Base-by-base conservation (phyloP, 1,284 basidiomycete genomes). In the Ustilago cynodontis region DNA sequence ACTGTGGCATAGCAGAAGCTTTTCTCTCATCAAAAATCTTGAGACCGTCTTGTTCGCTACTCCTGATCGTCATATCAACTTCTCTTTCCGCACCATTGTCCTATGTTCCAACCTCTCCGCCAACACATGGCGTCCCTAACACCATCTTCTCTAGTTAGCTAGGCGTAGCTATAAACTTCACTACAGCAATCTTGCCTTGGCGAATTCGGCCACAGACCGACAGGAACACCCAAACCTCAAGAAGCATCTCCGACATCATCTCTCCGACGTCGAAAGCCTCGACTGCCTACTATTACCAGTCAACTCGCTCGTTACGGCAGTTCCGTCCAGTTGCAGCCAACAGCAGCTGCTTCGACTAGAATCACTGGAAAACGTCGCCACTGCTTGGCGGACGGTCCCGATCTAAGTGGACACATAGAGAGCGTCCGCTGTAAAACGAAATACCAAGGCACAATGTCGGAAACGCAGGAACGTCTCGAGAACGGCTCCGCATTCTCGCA, bases 381-480 rank as follows among this genome's bases (percentile, higher is more conserved):
- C n/a, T n/a, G n/a, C n/a, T n/a, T n/a, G n/a, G n/a, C n/a, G n/a
- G n/a, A n/a, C n/a, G n/a, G n/a, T n/a, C n/a, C n/a, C 41, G 20
- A 43, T 13, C 35, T 3, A 5, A 37, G 8, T 14, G 9, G 14
- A 37, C 14, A 9, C 35, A 37, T 37, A 37, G 35, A 10, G 35
- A 37, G 35, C 14, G 14, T n/a, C n/a, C n/a, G 35, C 14, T 37
- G 7, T 13, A 37, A 37, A 13, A 8, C 35, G 35, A 14, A 16
- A 10, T 14, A 37, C 3, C 28, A 16, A 6, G 26, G 13, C 57
- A 43, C 41, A 43, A 70, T 70, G 68, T 65, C 68, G 20, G 57
- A 51, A 20, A 51, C 68, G 16, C 45, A 49, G 18, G 52, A 53
- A 20, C 10, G 26, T 35, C 49, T 65, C 39, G 68, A 64, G 58